These are phyloP conservation scores for Mimosa bimucronata DNA, from an alignment of 306 rosid species.

Conservation along the genomic window DNA sequence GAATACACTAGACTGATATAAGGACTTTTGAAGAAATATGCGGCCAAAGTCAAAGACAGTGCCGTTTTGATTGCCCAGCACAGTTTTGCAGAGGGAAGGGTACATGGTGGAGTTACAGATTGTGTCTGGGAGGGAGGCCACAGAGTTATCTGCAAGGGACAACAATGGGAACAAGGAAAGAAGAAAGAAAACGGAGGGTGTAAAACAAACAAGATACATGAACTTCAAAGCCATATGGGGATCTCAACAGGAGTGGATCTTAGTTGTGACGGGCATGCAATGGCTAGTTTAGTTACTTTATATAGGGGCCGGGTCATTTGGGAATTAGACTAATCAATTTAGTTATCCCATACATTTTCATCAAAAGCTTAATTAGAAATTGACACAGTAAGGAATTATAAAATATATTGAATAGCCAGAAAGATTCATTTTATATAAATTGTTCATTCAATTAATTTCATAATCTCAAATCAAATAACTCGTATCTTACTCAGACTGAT, in stretches of 20 bases:
- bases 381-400: too few species aligned
- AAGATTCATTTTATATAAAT: too few species aligned
- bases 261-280: conserved; percentile 22
- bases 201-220: background rate
- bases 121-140: conserved; percentile 43
- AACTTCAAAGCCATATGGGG: conserved; percentile 44
- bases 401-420: too few species aligned
- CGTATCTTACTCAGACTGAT: too few species aligned
- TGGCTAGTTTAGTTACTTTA: conserved; percentile 15
- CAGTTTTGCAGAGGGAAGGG: conserved; percentile 59
- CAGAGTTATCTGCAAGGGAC: conserved; percentile 33
- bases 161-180: conserved; percentile 6
- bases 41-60: conserved; percentile 63
- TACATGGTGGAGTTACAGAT: conserved; percentile 57
- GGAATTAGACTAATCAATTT: background rate
- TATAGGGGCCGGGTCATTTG: conserved; percentile 4
- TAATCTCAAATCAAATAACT: too few species aligned
- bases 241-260: background rate
- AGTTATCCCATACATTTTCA: background rate
- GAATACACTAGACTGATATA: conserved; percentile 63
- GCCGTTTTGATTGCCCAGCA: conserved; percentile 51
- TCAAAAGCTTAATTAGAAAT: too few species aligned
- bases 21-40: conserved; percentile 51
- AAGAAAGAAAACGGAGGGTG: conserved; percentile 9
- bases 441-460: too few species aligned